Evolutionary conservation across 345 rosid genomes (phyloP).

Genomic region (Hibiscus syriacus): DNA sequence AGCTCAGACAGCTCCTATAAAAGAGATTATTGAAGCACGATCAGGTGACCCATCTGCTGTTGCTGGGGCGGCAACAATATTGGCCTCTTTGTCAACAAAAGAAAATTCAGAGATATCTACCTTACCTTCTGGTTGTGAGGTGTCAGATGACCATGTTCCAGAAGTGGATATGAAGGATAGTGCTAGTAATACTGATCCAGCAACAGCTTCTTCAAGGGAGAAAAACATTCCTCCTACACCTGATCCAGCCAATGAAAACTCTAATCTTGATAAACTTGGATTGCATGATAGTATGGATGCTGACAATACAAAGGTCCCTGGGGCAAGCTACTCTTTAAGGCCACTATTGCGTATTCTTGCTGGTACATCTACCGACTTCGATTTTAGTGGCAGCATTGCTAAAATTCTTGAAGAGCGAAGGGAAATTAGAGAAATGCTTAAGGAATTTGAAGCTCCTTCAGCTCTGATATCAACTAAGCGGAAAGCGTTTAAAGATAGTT

Average conservation of each 20-base stretch:
- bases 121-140: conserved; percentile 41
- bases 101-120: conserved; percentile 49
- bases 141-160: conserved; percentile 36
- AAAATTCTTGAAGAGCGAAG: conserved; percentile 59
- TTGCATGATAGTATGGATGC: conserved; percentile 48
- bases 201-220: conserved; percentile 46
- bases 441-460: conserved; percentile 41
- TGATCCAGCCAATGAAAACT: conserved; percentile 40
- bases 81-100: conserved; percentile 75
- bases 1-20: conserved; percentile 55
- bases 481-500: conserved; percentile 61
- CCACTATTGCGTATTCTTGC: conserved; percentile 63
- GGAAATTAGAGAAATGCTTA: conserved; percentile 45
- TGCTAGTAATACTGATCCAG: conserved; percentile 42
- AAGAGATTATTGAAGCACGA: conserved; percentile 71
- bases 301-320: conserved; percentile 45
- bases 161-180: conserved; percentile 70
- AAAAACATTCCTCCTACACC: conserved; percentile 46
- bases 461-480: conserved; percentile 48
- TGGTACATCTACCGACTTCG: conserved; percentile 45
- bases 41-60: conserved; percentile 81
- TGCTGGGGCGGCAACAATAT: conserved; percentile 87
- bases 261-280: conserved; percentile 41
- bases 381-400: conserved; percentile 48
- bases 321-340: conserved; percentile 47